These are phyloP conservation scores for Diaporthe sp. DNA, from an alignment of 2,329 filamentous ascomycete genomes.

Conservation along the genomic window DNA sequence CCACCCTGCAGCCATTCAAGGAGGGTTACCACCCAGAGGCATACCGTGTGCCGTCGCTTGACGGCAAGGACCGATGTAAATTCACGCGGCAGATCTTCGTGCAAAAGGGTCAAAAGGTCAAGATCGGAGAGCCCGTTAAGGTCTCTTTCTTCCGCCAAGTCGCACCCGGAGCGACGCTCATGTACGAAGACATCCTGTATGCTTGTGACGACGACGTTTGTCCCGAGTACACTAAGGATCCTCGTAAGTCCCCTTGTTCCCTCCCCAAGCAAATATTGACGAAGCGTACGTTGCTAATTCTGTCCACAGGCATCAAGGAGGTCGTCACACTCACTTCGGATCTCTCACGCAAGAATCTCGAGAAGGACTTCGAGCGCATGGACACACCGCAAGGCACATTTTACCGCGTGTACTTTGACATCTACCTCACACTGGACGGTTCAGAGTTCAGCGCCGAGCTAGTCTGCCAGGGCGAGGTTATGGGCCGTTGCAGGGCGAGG, in stretches of 20 bases:
- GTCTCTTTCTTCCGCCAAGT: conserved; percentile 99
- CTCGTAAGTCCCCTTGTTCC: conserved; percentile 75
- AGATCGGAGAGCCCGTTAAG: conserved; percentile 99
- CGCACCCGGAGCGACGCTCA: conserved; percentile 93
- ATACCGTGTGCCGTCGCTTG: conserved; percentile 94
- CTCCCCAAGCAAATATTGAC: too few species aligned
- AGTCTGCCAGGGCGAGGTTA: conserved; percentile 99
- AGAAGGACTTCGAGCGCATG: conserved; percentile 99
- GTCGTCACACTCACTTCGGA: conserved; percentile 98
- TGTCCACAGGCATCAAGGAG: conserved; percentile 89
- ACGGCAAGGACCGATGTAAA: conserved; percentile 98
- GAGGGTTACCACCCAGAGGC: conserved; percentile 98
- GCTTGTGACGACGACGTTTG: conserved; percentile 98
- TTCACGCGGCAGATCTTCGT: conserved; percentile 99
- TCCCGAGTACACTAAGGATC: conserved; percentile 99
- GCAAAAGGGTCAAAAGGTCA: conserved; percentile 97
- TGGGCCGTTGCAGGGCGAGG: conserved; percentile 93
- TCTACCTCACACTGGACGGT: conserved; percentile 93
- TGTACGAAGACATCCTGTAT: conserved; percentile 99
- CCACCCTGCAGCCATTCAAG: conserved; percentile 97
- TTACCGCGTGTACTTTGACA: conserved; percentile 84
- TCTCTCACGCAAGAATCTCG: conserved; percentile 95
- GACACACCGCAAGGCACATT: conserved; percentile 97
- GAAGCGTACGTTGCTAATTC: conserved; percentile 32
- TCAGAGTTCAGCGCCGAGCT: conserved; percentile 98